Conservation (phyloP, 192 early-diverging fungal species). For the Backusella mclennaniae region DNA sequence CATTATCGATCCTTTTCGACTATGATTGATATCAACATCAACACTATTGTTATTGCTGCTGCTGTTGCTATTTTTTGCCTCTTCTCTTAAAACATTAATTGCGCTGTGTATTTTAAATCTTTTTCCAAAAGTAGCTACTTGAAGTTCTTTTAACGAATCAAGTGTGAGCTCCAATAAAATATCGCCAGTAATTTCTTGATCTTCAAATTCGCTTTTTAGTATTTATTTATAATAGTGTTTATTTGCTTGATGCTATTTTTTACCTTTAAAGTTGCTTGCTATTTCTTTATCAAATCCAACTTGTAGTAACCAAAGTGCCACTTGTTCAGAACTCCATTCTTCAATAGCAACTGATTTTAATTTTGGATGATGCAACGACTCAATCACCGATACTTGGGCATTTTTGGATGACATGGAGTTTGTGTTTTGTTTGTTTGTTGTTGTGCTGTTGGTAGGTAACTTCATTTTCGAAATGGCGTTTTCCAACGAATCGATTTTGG, state of each 20-base stretch:
- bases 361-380: not conserved
- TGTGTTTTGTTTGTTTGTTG: not conserved
- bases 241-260: not conserved
- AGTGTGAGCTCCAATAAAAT: constrained; percentile 59
- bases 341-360: constrained; percentile 16
- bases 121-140: constrained; percentile 61
- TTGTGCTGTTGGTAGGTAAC: not conserved
- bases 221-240: too few species aligned
- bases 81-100: constrained; percentile 47
- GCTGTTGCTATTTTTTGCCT: not conserved
- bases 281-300: constrained; percentile 24
- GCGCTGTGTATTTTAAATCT: constrained; percentile 63
- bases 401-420: constrained; percentile 11
- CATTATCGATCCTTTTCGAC: not conserved
- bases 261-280: constrained; percentile 22
- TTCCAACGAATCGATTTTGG: constrained; percentile 12
- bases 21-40: not conserved
- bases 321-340: constrained; percentile 29
- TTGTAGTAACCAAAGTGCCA: constrained; percentile 20
- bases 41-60: not conserved
- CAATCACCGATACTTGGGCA: constrained; percentile 4
- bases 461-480: constrained; percentile 10
- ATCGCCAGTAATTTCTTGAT: constrained; percentile 63
- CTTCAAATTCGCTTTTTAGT: constrained; percentile 27
- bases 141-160: constrained; percentile 61